phyloP scores from a whole-genome alignment of 2,329 filamentous ascomycete genomes.

The Claviceps quebecensis region DNA sequence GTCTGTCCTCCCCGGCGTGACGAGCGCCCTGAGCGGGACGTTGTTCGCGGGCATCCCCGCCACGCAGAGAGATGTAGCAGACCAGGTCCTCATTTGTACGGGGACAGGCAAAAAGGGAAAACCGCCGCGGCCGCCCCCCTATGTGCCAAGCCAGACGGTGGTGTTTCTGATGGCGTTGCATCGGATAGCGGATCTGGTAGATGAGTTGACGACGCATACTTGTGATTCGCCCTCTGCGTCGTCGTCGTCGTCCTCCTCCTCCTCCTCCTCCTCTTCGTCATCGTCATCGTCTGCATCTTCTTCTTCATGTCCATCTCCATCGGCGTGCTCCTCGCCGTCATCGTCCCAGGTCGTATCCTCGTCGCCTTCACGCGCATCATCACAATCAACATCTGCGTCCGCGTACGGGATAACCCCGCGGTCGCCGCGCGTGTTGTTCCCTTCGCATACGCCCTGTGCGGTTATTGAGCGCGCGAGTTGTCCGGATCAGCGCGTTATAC shows the following conservation, averaged over 20 bases:
- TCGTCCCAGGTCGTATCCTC: too few relatives aligned
- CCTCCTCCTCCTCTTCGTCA: not conserved
- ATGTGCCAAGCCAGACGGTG: slow-evolving; percentile 62
- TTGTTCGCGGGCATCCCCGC: slow-evolving; percentile 78
- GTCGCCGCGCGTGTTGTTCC: slow-evolving; percentile 42
- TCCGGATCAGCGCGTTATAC: slow-evolving; percentile 82
- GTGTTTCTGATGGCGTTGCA: slow-evolving; percentile 95
- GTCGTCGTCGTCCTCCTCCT: not conserved
- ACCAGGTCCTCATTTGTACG: slow-evolving; percentile 92
- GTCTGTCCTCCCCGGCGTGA: slow-evolving; percentile 76
- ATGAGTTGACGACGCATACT: slow-evolving; percentile 35
- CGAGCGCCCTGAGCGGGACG: slow-evolving; percentile 72
- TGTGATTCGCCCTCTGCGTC: slow-evolving; percentile 2
- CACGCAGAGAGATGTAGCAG: slow-evolving; percentile 78
- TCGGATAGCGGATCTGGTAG: slow-evolving; percentile 59
- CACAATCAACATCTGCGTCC: too few relatives aligned
- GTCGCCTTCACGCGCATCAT: too few relatives aligned
- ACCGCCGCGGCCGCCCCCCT: slow-evolving; percentile 68
- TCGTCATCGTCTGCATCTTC: too few relatives aligned
- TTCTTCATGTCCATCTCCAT: too few relatives aligned
- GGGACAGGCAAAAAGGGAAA: slow-evolving; percentile 86
- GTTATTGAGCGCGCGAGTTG: slow-evolving; percentile 91
- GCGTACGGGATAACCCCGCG: too few relatives aligned
- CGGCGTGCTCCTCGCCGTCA: too few relatives aligned
- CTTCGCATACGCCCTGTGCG: slow-evolving; percentile 67